Percentiles rank a stretch among this genome's conserved stretches.
phyloP scores from a whole-genome alignment of 2,329 filamentous ascomycete genomes.

The Claviceps quebecensis region DNA sequence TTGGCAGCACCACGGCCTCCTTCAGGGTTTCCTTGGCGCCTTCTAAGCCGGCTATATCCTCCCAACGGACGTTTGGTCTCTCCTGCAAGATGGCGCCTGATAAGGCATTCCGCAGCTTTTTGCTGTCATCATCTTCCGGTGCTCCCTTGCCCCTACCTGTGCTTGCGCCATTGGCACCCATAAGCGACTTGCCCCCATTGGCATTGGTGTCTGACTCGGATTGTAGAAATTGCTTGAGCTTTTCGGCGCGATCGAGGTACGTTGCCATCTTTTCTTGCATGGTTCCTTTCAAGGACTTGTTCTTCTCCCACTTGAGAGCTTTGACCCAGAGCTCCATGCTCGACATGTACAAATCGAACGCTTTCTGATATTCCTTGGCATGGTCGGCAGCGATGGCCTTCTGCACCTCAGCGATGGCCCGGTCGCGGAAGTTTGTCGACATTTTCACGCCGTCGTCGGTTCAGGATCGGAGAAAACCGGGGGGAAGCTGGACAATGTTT shows the following conservation, averaged over 20 bases:
- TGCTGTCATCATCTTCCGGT: constrained; percentile 75
- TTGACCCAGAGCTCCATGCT: constrained; percentile 97
- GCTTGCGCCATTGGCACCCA: constrained; percentile 59
- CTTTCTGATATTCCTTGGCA: constrained; percentile 89
- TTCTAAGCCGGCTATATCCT: constrained; percentile 92
- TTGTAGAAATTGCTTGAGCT: constrained; percentile 84
- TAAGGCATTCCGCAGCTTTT: constrained; percentile 85
- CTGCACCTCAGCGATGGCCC: constrained; percentile 92
- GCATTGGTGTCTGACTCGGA: constrained; percentile 60
- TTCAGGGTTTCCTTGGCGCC: constrained; percentile 92
- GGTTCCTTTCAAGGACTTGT: constrained; percentile 91
- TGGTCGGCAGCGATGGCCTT: constrained; percentile 96
- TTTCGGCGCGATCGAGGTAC: constrained; percentile 98
- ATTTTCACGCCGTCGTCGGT: constrained; percentile 34
- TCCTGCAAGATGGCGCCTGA: constrained; percentile 88
- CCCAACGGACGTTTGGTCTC: constrained; percentile 93
- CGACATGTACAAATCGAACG: constrained; percentile 91
- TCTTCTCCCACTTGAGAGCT: constrained; percentile 99
- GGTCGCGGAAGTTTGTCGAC: constrained; percentile 94
- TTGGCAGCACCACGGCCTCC: constrained; percentile 92
- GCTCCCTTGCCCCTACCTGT: constrained; percentile 47
- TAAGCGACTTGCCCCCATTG: constrained; percentile 41
- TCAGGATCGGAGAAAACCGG: neutral
- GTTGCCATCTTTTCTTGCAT: constrained; percentile 89
- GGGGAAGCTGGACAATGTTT: neutral